Conservation (phyloP, 495 filamentous ascomycete genomes). For the Bacidia gigantensis region DNA sequence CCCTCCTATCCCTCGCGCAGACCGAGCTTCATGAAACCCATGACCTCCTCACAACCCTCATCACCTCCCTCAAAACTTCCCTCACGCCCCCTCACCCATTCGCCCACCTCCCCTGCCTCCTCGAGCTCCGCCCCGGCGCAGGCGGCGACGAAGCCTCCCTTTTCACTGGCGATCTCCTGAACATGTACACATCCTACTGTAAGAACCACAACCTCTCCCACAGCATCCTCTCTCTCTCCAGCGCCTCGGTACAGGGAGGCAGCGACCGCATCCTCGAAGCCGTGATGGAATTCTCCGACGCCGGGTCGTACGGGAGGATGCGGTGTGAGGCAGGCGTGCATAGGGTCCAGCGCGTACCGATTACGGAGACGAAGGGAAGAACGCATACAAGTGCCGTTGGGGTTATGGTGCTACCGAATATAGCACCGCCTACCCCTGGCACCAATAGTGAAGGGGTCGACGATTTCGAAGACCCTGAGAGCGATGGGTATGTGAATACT, state of each 20-base stretch:
- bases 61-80: conserved; percentile 50
- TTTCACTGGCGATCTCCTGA: conserved; percentile 73
- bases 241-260: conserved; percentile 26
- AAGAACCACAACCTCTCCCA: conserved; percentile 44
- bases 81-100: conserved; percentile 87
- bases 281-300: conserved; percentile 66
- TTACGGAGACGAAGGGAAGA: conserved; percentile 77
- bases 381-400: conserved; percentile 87
- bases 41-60: conserved; percentile 42
- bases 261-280: conserved; percentile 64
- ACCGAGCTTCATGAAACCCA: conserved; percentile 62
- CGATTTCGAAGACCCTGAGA: conserved; percentile 63
- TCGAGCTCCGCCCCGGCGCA: conserved; percentile 89
- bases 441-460: conserved; percentile 34
- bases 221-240: conserved; percentile 43
- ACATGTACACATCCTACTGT: conserved; percentile 82
- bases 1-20: conserved; percentile 53
- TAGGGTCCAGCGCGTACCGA: conserved; percentile 81
- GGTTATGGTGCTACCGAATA: conserved; percentile 79
- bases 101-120: conserved; percentile 75
- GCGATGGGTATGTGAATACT: conserved; percentile 79
- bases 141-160: conserved; percentile 82
- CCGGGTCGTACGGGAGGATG: conserved; percentile 65
- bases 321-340: conserved; percentile 87
- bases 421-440: too few species aligned